phyloP scores from a whole-genome alignment of 1,284 basidiomycete species.

The Fomes fomentarius region DNA sequence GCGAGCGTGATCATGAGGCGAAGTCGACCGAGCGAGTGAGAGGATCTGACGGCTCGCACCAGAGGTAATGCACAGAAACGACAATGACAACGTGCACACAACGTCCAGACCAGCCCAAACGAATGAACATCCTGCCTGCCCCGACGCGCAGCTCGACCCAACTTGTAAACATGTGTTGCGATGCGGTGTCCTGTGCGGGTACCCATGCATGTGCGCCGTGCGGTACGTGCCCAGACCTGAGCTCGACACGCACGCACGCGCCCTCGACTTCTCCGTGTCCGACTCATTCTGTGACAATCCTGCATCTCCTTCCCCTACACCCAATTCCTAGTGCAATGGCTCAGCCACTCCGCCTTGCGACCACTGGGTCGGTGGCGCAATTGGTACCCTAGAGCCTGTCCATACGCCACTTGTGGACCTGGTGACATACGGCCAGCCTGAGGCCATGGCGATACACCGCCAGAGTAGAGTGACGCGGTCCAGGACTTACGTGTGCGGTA shows the following conservation, averaged over 20 bases:
- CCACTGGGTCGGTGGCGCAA: background rate
- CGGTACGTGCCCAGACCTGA: slow-evolving; percentile 5
- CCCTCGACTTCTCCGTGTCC: too few species aligned
- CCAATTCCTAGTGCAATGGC: too few species aligned
- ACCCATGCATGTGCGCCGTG: background rate
- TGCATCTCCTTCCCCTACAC: background rate
- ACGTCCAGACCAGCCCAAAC: slow-evolving; percentile 16
- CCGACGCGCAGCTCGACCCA: background rate
- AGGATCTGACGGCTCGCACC: slow-evolving; percentile 19
- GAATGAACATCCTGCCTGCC: slow-evolving; percentile 6
- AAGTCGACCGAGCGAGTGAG: slow-evolving; percentile 2
- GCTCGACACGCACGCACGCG: too few species aligned
- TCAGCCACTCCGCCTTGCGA: slow-evolving; percentile 19
- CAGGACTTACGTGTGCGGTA: slow-evolving; percentile 32
- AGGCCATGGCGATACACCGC: slow-evolving; percentile 50
- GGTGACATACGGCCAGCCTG: slow-evolving; percentile 37
- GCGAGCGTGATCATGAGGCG: too few species aligned
- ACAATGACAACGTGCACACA: slow-evolving; percentile 23
- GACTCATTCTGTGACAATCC: slow-evolving; percentile 1
- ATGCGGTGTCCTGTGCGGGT: slow-evolving; percentile 8
- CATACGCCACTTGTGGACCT: slow-evolving; percentile 29
- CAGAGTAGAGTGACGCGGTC: slow-evolving; percentile 34
- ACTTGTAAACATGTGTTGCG: slow-evolving; percentile 7
- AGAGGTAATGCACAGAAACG: slow-evolving; percentile 20
- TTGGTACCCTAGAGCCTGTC: slow-evolving; percentile 23